phyloP scores from a whole-genome alignment of 352 stramenopile species.

The Globisporangium sylvaticum region DNA sequence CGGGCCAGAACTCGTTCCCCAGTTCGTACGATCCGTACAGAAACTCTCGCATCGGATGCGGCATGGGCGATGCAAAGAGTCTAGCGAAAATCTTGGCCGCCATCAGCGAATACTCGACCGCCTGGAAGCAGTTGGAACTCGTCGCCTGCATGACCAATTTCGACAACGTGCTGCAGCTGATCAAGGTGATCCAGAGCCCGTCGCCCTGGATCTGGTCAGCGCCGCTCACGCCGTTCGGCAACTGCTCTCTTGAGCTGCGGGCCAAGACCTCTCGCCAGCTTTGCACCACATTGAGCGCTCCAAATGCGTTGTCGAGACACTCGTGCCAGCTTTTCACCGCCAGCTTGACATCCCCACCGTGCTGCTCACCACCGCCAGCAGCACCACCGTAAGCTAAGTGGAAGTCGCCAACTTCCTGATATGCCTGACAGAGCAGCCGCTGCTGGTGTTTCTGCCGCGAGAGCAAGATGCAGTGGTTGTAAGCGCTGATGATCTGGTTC shows the following conservation, averaged over 20 bases:
- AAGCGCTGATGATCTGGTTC: slow-evolving; percentile 36
- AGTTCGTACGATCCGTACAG: slow-evolving; percentile 59
- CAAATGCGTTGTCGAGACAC: slow-evolving; percentile 70
- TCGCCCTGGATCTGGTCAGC: slow-evolving; percentile 43
- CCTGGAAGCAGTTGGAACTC: slow-evolving; percentile 25
- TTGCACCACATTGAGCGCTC: slow-evolving; percentile 35
- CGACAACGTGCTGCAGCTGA: slow-evolving; percentile 43
- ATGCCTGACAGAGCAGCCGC: slow-evolving; percentile 47
- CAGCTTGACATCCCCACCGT: slow-evolving; percentile 8
- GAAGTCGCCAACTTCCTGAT: slow-evolving; percentile 74
- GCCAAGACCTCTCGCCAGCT: slow-evolving; percentile 50
- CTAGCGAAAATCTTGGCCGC: slow-evolving; percentile 49
- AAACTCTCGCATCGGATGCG: slow-evolving; percentile 52
- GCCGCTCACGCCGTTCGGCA: slow-evolving; percentile 13
- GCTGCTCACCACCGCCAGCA: not conserved
- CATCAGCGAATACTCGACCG: slow-evolving; percentile 65
- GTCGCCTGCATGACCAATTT: slow-evolving; percentile 58
- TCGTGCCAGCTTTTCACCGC: slow-evolving; percentile 73
- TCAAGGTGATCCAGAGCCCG: slow-evolving; percentile 46
- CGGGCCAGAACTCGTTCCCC: slow-evolving; percentile 53
- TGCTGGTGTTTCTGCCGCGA: slow-evolving; percentile 66
- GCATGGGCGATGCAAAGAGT: slow-evolving; percentile 55
- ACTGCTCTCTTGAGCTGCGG: slow-evolving; percentile 18
- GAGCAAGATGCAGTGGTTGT: slow-evolving; percentile 46
- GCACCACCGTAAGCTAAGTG: slow-evolving; percentile 33